phyloP scores from a whole-genome alignment of 163 green algal genomes.

The Volvox carteri region DNA sequence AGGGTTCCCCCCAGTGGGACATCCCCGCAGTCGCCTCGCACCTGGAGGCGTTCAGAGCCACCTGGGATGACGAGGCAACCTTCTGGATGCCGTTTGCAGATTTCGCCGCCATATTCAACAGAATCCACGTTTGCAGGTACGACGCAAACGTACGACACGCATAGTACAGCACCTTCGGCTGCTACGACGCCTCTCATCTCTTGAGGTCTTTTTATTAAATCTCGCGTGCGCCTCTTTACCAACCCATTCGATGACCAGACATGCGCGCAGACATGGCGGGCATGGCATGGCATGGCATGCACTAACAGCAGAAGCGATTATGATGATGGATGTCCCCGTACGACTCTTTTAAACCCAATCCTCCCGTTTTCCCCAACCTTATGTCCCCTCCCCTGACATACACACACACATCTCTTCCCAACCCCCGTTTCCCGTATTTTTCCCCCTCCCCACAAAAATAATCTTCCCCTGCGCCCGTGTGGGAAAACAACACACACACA shows the following conservation, averaged over 20 bases:
- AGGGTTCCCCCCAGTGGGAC: constrained; percentile 54
- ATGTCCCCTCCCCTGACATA: background rate
- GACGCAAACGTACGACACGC: background rate
- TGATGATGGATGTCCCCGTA: too few relatives aligned
- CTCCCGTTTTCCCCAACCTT: background rate
- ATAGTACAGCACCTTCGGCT: background rate
- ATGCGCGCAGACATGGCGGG: too few relatives aligned
- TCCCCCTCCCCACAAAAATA: background rate
- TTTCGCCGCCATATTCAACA: constrained; percentile 73
- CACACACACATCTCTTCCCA: background rate
- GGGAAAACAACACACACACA: too few relatives aligned
- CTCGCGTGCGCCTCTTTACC: too few relatives aligned
- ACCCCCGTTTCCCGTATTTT: background rate
- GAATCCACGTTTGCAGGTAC: constrained; percentile 63
- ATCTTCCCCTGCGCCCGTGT: background rate
- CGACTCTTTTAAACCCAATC: too few relatives aligned
- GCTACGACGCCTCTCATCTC: background rate
- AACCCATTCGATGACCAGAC: too few relatives aligned
- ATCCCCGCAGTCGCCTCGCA: background rate
- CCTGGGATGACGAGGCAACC: constrained; percentile 57
- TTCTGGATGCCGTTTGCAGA: constrained; percentile 72
- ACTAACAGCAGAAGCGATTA: too few relatives aligned
- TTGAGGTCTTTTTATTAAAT: too few relatives aligned
- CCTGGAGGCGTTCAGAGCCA: constrained; percentile 51
- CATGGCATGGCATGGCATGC: too few relatives aligned